These are phyloP conservation scores for Epipyxis sp. DNA, from an alignment of 108 stramenopile genomes.

Conservation along the genomic window DNA sequence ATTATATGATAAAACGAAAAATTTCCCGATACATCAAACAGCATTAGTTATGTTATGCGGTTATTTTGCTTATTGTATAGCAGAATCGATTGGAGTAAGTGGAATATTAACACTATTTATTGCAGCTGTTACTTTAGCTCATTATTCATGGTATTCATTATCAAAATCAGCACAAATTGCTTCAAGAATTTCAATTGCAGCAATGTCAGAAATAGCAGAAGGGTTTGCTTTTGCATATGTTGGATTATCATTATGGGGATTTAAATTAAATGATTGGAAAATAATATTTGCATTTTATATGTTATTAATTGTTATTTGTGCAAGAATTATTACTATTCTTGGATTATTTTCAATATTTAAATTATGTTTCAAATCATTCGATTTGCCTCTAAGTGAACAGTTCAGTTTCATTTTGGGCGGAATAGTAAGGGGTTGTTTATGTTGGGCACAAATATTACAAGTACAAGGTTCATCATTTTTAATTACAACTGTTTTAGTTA, in stretches of 20 bases:
- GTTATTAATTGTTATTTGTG: too few relatives aligned
- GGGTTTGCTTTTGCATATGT: conserved; percentile 29
- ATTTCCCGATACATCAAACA: conserved; percentile 38
- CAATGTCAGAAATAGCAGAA: conserved; percentile 16
- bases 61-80: conserved; percentile 47
- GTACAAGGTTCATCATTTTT: not conserved
- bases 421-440: not conserved
- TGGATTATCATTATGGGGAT: conserved; percentile 24
- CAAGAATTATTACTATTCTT: too few relatives aligned
- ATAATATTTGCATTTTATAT: too few relatives aligned
- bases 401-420: not conserved
- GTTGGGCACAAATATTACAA: conserved; percentile 21
- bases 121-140: conserved; percentile 46
- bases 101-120: conserved; percentile 56
- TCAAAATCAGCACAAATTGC: conserved; percentile 44
- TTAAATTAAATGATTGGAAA: too few relatives aligned
- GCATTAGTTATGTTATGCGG: conserved; percentile 53
- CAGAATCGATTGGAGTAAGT: conserved; percentile 43
- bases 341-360: too few relatives aligned
- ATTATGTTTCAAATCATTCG: not conserved
- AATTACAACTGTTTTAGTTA: not conserved
- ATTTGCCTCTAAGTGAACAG: not conserved
- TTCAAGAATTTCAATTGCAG: conserved; percentile 14
- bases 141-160: conserved; percentile 57
- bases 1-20: too few relatives aligned